phyloP scores from a whole-genome alignment of 2,329 filamentous ascomycete genomes.

The Fusarium mangiferae region DNA sequence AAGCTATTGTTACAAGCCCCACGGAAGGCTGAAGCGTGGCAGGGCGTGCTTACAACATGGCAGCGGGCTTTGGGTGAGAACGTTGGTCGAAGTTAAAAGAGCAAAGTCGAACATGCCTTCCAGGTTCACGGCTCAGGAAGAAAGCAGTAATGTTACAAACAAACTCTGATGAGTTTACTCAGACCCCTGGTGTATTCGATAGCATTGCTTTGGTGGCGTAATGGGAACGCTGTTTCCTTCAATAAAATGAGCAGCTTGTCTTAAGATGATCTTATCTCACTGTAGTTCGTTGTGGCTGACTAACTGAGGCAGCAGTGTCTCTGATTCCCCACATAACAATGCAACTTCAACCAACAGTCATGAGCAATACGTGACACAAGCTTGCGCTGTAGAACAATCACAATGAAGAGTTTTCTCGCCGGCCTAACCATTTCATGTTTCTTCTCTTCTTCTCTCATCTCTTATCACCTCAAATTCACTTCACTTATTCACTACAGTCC shows the following conservation, averaged over 20 bases:
- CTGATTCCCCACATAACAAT: background rate
- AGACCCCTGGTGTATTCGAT: too few relatives aligned
- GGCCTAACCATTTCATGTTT: accelerated
- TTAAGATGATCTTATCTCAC: background rate
- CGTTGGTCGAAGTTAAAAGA: too few relatives aligned
- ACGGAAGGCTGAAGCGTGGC: too few relatives aligned
- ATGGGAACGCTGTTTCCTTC: background rate
- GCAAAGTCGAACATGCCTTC: too few relatives aligned
- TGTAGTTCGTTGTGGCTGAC: background rate
- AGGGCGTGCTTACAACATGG: too few relatives aligned
- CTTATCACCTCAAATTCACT: background rate
- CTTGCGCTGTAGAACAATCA: background rate
- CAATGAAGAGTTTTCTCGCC: background rate
- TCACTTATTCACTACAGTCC: background rate
- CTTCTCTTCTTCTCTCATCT: background rate
- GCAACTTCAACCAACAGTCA: background rate
- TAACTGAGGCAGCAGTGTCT: background rate
- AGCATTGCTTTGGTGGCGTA: accelerated
- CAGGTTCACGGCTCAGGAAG: too few relatives aligned
- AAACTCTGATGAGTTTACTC: too few relatives aligned
- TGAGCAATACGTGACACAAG: background rate
- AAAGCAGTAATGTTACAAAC: too few relatives aligned
- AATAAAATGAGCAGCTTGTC: accelerated
- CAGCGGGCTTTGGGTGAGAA: too few relatives aligned
- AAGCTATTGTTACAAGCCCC: too few relatives aligned